Conservation (phyloP, 805 yeast genomes). For the Tetrapisispora namnaoensis region DNA sequence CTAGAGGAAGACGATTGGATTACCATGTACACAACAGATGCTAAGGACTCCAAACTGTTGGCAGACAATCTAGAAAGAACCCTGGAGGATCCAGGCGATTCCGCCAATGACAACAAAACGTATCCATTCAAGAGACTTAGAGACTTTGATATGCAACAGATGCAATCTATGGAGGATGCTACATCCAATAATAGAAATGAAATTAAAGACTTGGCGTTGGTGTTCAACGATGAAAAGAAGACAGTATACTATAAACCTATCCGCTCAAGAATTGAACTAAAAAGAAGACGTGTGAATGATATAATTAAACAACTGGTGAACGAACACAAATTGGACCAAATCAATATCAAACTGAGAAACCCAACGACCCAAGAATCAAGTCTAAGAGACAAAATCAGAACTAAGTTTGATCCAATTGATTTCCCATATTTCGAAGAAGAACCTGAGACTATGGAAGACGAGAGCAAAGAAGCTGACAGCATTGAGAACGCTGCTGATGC, state of each 20-base stretch:
- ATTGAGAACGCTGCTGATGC: background rate
- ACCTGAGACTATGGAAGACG: background rate
- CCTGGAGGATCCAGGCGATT: slow-evolving; percentile 23
- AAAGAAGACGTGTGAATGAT: slow-evolving; percentile 65
- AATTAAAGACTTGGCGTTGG: slow-evolving; percentile 51
- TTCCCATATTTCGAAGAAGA: slow-evolving; percentile 27
- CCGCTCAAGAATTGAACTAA: slow-evolving; percentile 66
- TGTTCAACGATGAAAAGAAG: slow-evolving; percentile 43
- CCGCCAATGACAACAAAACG: slow-evolving; percentile 41
- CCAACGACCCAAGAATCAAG: slow-evolving; percentile 28
- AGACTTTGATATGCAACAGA: slow-evolving; percentile 69
- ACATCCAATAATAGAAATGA: slow-evolving; percentile 8
- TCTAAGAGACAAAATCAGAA: slow-evolving; percentile 73
- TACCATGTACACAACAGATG: slow-evolving; percentile 49
- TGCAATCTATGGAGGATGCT: slow-evolving; percentile 12
- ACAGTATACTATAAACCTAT: slow-evolving; percentile 73
- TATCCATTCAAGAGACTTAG: slow-evolving; percentile 55
- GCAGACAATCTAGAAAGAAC: slow-evolving; percentile 33
- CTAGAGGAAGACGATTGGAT: slow-evolving; percentile 70
- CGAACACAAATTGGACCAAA: slow-evolving; percentile 47
- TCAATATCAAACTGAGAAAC: slow-evolving; percentile 31
- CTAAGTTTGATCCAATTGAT: slow-evolving; percentile 63
- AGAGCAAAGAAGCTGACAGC: background rate
- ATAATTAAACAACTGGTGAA: slow-evolving; percentile 33
- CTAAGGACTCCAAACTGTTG: slow-evolving; percentile 33